Conservation (phyloP, 768 basidiomycete genomes). For the Trametes cubensis region DNA sequence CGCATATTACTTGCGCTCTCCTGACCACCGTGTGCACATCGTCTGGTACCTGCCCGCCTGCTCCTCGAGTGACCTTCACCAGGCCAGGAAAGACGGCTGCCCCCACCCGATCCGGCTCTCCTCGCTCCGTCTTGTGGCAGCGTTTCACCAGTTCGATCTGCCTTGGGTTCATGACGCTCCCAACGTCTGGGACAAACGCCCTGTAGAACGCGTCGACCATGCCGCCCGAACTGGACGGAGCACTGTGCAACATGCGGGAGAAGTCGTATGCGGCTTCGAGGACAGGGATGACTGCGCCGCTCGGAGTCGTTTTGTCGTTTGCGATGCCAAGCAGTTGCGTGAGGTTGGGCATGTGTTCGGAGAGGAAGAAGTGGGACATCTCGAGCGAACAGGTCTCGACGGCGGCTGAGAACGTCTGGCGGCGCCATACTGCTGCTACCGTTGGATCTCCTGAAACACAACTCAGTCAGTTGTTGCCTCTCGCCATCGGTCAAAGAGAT, state of each 20-base stretch:
- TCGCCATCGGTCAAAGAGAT: too few species aligned
- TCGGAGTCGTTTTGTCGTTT: slow-evolving; percentile 15
- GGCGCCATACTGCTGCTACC: slow-evolving; percentile 88
- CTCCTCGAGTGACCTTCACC: slow-evolving; percentile 68
- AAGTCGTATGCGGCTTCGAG: slow-evolving; percentile 77
- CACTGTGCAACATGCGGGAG: slow-evolving; percentile 84
- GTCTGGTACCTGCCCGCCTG: slow-evolving; percentile 44
- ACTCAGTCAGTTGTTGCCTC: slow-evolving; percentile 10
- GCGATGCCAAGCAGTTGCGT: slow-evolving; percentile 50
- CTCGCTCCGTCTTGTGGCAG: slow-evolving; percentile 74
- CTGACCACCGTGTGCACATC: slow-evolving; percentile 74
- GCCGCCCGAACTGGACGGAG: slow-evolving; percentile 53
- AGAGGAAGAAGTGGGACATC: slow-evolving; percentile 66
- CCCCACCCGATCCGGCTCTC: slow-evolving; percentile 75
- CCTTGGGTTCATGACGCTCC: slow-evolving; percentile 68
- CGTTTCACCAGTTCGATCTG: slow-evolving; percentile 87
- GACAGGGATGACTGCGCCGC: slow-evolving; percentile 51
- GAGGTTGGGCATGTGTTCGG: slow-evolving; percentile 72
- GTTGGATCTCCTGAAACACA: slow-evolving; percentile 69
- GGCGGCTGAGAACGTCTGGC: slow-evolving; percentile 87
- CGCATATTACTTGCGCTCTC: slow-evolving; percentile 85
- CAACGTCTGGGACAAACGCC: slow-evolving; percentile 84
- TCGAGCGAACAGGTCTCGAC: slow-evolving; percentile 76
- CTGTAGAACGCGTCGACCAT: slow-evolving; percentile 76
- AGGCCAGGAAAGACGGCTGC: slow-evolving; percentile 87